Evolutionary conservation across 2,329 filamentous ascomycete genomes (phyloP), one percentile per base, ranked within the genome.

Genomic region (Diplodia mutila): DNA sequence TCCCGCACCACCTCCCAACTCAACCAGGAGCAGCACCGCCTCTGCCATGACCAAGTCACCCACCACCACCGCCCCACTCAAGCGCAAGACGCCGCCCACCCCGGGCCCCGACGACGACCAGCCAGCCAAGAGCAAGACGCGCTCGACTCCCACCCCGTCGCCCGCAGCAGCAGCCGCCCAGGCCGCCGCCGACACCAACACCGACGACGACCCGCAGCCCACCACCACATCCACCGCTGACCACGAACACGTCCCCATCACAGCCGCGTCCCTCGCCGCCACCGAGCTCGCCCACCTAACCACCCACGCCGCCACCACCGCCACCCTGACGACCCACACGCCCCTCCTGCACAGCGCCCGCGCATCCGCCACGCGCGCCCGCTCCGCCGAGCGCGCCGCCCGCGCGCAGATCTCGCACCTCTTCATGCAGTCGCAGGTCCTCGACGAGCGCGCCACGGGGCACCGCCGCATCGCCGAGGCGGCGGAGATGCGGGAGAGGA

Each of bases 361-460:
- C 39, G 18, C 23, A 4, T 7, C 23, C 25, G 25, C 39, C 37
- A 23, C 55, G 7, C 59, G 42, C 42, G 46, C 59, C 14, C 59
- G 59, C 42, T 32, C 25, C 11, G 59, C 59, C 9, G 59, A 63
- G 27, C 42, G 42, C 42, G 27, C 29, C 27, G 27, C 46, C 1
- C 46, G 29, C 18, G 6, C 42, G 27, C 42, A 49, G 42, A 34
- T 63, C 9, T 49, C 42, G 9, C 14, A 5, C 27, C 46, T 63
- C 25, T 63, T 51, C 42, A 9, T 51, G 59, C 59, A 63, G 29
- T 23, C 27, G 18, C 59, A 51, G 21, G 59, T 63, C 27, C 42
- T 63, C 27, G 59, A 63, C 11, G 59, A 63, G 59, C 59, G 59
- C 18, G 46, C 46, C 11, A 27, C 27, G 29, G 59, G 59, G 42